Evolutionary conservation across 495 filamentous ascomycete genomes (phyloP).

Genomic region (Tuber magnatum): DNA sequence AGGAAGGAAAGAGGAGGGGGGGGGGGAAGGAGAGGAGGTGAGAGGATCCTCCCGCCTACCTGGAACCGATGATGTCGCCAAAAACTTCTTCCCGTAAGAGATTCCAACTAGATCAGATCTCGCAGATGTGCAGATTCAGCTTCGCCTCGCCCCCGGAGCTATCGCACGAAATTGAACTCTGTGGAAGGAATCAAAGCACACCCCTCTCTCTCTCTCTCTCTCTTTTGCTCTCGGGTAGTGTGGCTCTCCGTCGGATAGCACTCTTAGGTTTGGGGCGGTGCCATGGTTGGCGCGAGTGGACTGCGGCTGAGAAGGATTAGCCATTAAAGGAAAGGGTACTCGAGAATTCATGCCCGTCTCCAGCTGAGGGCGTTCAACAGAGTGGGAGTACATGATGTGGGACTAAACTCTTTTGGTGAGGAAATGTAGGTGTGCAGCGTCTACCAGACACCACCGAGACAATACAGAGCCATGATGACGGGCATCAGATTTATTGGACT

Average conservation of each 20-base stretch:
- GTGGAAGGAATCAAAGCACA: neutral
- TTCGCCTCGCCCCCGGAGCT: slow-evolving; percentile 13
- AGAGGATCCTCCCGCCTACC: slow-evolving; percentile 21
- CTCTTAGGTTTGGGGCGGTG: slow-evolving; percentile 30
- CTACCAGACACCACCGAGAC: slow-evolving; percentile 27
- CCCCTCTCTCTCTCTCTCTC: neutral
- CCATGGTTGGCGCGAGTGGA: slow-evolving; percentile 7
- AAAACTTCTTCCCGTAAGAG: slow-evolving; percentile 25
- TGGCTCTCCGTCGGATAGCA: slow-evolving; percentile 20
- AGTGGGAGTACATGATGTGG: slow-evolving; percentile 15
- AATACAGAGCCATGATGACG: slow-evolving; percentile 31
- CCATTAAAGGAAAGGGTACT: slow-evolving; percentile 26
- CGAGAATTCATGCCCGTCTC: slow-evolving; percentile 15
- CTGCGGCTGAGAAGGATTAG: slow-evolving; percentile 31
- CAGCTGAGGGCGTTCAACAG: slow-evolving; percentile 28
- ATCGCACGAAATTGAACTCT: slow-evolving; percentile 7
- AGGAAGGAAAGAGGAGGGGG: neutral
- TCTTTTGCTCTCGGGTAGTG: slow-evolving; percentile 5
- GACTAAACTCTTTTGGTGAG: neutral
- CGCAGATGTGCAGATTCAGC: slow-evolving; percentile 36
- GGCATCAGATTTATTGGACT: slow-evolving; percentile 15
- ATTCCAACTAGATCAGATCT: slow-evolving; percentile 34
- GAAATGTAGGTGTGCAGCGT: neutral
- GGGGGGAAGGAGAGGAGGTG: neutral
- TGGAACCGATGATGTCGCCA: slow-evolving; percentile 36